Evolutionary conservation across 2,329 filamentous ascomycete species (phyloP).

Genomic region (Colletotrichum lini): DNA sequence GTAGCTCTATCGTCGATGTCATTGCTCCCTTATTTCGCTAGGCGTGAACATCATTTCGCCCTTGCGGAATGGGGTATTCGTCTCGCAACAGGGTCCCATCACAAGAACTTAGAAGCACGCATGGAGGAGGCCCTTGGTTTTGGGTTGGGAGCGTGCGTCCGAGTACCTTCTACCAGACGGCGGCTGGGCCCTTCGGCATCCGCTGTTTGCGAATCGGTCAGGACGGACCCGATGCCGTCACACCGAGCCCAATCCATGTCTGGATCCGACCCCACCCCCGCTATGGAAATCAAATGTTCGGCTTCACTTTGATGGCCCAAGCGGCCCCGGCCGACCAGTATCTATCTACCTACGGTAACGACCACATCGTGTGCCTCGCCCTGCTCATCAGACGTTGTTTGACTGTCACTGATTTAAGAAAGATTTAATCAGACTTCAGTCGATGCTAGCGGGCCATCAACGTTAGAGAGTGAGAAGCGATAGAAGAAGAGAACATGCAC

Average conservation of each 20-base stretch:
- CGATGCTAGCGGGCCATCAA: neutral
- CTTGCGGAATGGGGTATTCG: neutral
- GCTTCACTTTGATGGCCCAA: conserved; percentile 5
- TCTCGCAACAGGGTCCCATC: neutral
- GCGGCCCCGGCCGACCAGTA: conserved; percentile 2
- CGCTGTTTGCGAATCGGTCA: neutral
- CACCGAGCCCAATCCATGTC: conserved; percentile 1
- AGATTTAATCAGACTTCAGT: neutral
- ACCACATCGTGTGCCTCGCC: neutral
- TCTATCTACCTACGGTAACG: neutral
- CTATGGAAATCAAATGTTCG: conserved; percentile 6
- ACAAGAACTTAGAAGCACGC: neutral
- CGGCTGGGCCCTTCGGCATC: neutral
- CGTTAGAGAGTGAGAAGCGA: neutral
- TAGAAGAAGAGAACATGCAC: conserved; percentile 73
- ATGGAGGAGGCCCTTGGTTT: neutral
- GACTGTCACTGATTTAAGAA: neutral
- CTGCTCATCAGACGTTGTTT: neutral
- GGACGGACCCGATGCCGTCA: conserved; percentile 13
- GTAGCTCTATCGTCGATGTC: neutral
- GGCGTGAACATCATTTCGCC: conserved; percentile 6
- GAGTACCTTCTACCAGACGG: neutral
- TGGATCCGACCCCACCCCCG: conserved; percentile 15
- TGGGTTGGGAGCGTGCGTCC: neutral
- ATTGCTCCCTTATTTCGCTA: conserved; percentile 21